These are phyloP conservation scores for Usnea hakonensis DNA, from an alignment of 495 filamentous ascomycete genomes.

Conservation along the genomic window DNA sequence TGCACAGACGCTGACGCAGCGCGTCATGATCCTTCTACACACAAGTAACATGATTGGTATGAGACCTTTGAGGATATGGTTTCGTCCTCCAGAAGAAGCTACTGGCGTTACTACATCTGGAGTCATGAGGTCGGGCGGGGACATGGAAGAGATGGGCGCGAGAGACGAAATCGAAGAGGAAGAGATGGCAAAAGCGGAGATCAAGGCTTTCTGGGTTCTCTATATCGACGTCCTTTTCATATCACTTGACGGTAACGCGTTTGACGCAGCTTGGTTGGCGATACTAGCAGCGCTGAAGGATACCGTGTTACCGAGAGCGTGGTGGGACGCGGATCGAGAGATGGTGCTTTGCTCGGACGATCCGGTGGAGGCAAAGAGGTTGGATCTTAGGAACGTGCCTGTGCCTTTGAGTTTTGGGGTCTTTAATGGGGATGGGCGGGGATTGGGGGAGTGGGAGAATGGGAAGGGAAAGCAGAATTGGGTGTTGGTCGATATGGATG, in stretches of 20 bases:
- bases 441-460: slow-evolving; percentile 27
- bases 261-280: slow-evolving; percentile 83
- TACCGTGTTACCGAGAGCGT: slow-evolving; percentile 69
- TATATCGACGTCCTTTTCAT: slow-evolving; percentile 90
- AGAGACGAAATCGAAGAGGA: slow-evolving; percentile 35
- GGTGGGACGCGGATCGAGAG: slow-evolving; percentile 80
- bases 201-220: slow-evolving; percentile 86
- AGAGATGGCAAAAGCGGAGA: slow-evolving; percentile 36
- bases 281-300: slow-evolving; percentile 74
- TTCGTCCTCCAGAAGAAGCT: slow-evolving; percentile 29
- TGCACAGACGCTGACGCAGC: slow-evolving; percentile 74
- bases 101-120: not conserved
- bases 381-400: slow-evolving; percentile 52
- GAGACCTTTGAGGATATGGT: slow-evolving; percentile 59
- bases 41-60: slow-evolving; percentile 53
- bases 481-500: slow-evolving; percentile 82
- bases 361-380: slow-evolving; percentile 35
- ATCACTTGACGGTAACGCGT: slow-evolving; percentile 80
- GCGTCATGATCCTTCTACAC: slow-evolving; percentile 67
- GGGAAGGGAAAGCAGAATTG: slow-evolving; percentile 48
- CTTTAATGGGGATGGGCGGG: slow-evolving; percentile 45
- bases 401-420: slow-evolving; percentile 67
- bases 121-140: not conserved
- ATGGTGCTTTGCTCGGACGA: slow-evolving; percentile 64
- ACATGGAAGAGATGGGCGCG: not conserved